Conservation (phyloP, 345 rosid genomes). For the Nasturtium officinale region DNA sequence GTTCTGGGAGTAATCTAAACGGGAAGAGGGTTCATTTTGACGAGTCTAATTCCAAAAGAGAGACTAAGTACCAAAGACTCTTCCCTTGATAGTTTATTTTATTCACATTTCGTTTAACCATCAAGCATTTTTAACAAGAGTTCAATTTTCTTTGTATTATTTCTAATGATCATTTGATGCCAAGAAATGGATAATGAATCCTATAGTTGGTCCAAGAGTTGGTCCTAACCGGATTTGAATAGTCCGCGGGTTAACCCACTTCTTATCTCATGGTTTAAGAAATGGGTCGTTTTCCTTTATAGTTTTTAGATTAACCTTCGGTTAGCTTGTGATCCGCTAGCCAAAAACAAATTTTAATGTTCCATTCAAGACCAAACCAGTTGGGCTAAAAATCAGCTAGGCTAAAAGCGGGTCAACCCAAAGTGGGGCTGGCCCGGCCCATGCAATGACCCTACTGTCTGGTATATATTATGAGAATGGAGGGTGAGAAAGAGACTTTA, state of each 20-base stretch:
- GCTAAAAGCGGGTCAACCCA: neutral
- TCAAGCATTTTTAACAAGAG: conserved; percentile 24
- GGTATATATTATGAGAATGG: conserved; percentile 3
- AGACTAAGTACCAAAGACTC: conserved; percentile 62
- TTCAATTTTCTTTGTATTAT: conserved; percentile 19
- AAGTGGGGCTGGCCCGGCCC: neutral
- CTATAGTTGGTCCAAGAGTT: neutral
- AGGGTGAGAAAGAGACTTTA: conserved; percentile 17
- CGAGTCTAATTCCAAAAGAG: conserved; percentile 52
- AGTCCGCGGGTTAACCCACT: neutral
- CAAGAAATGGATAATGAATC: conserved; percentile 26
- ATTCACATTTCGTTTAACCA: conserved; percentile 9
- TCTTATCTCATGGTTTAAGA: neutral
- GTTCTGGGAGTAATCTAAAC: conserved; percentile 52
- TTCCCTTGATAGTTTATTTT: conserved; percentile 53
- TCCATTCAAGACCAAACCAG: neutral
- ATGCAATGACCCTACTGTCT: neutral
- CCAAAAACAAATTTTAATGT: neutral
- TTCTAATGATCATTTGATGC: conserved; percentile 3
- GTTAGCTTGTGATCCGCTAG: neutral
- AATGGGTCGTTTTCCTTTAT: neutral
- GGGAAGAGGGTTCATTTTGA: conserved; percentile 69
- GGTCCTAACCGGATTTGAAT: neutral
- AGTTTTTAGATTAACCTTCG: neutral
- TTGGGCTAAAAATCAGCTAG: neutral